Evolutionary conservation across 2,329 filamentous ascomycete species (phyloP), one percentile per base, ranked within the genome.

Genomic region (Claviceps fusiformis): DNA sequence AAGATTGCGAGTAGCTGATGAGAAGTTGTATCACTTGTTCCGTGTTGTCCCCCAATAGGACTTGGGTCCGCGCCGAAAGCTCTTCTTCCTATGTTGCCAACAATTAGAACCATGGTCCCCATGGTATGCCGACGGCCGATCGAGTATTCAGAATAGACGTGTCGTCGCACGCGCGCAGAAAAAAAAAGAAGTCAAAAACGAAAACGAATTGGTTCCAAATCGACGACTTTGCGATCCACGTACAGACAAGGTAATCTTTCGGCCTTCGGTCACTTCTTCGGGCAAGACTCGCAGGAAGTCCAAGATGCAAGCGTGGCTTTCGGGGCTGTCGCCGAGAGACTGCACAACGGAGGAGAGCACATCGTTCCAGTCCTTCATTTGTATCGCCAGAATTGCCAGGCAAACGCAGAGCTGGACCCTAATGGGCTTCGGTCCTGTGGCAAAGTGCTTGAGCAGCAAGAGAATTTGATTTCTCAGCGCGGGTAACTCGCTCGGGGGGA

Each of bases 161-260:
- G 64, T 62, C 65, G 66, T 67, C 65, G 66, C 62, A 56, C 24
- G 24, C 24, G 24, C 24, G 24, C 24, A 24, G 24, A 24, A 24
- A 24, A 24, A 24, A 56, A 60, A 62, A 63, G 62, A 56, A 37
- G 35, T 11, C 24, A 24, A 24, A 24, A 24, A 24, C 24, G 24
- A 39, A 39, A 39, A 39, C 9, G 3, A 39, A 50, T 59, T 63
- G 60, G 57, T 64, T 63, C 59, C 64, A 64, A 65, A 73, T 70
- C 72, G 75, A 70, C 73, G 68, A 68, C 65, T 49, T 63, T 70
- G 76, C 75, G 77, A 76, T 86, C 83, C 80, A 92, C 89, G 77
- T 93, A 95, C 91, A 82, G 89, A 91, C 75, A 98, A 81, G 79
- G 90, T 95, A 80, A 98, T 96, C 77, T 97, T 98, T 74, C 93